phyloP scores from a whole-genome alignment of 768 basidiomycete species.

The Coprinopsis sp. region DNA sequence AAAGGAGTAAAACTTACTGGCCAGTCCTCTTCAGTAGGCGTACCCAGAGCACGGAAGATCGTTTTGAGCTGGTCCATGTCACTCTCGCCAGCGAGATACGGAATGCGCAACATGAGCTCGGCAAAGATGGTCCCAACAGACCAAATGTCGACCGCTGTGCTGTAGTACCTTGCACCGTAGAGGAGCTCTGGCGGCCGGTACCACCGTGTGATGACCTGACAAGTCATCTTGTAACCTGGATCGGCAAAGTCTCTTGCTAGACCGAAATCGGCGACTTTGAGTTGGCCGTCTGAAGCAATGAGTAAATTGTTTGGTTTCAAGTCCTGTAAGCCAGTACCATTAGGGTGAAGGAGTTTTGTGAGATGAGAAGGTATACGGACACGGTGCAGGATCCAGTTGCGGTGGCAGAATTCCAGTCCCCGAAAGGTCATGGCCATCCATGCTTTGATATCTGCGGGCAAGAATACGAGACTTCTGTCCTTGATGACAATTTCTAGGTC shows the following conservation, averaged over 20 bases:
- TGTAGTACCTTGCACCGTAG: slow-evolving; percentile 86
- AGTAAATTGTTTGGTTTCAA: slow-evolving; percentile 98
- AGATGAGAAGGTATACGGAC: slow-evolving; percentile 38
- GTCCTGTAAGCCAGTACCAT: slow-evolving; percentile 52
- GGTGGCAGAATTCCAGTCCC: slow-evolving; percentile 96
- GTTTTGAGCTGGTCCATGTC: slow-evolving; percentile 97
- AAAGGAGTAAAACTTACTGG: slow-evolving; percentile 51
- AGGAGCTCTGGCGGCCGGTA: slow-evolving; percentile 96
- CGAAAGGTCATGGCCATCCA: slow-evolving; percentile 99
- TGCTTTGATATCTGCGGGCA: slow-evolving; percentile 94
- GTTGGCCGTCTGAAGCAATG: slow-evolving; percentile 82
- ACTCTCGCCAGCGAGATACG: slow-evolving; percentile 91
- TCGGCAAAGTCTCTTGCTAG: slow-evolving; percentile 95
- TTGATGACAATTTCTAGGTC: slow-evolving; percentile 97
- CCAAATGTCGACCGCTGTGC: slow-evolving; percentile 93
- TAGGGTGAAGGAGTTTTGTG: not conserved
- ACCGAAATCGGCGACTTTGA: slow-evolving; percentile 99
- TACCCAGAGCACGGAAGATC: slow-evolving; percentile 90
- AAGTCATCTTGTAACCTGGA: slow-evolving; percentile 94
- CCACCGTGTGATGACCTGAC: slow-evolving; percentile 99
- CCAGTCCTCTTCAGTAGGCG: slow-evolving; percentile 97
- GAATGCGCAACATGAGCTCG: slow-evolving; percentile 93
- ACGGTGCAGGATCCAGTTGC: slow-evolving; percentile 90
- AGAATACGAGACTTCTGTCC: slow-evolving; percentile 86
- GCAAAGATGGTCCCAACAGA: slow-evolving; percentile 98